Percentiles rank a stretch among this genome's conserved stretches.
phyloP scores from a whole-genome alignment of 345 rosid species.

The Linum lewisii region DNA sequence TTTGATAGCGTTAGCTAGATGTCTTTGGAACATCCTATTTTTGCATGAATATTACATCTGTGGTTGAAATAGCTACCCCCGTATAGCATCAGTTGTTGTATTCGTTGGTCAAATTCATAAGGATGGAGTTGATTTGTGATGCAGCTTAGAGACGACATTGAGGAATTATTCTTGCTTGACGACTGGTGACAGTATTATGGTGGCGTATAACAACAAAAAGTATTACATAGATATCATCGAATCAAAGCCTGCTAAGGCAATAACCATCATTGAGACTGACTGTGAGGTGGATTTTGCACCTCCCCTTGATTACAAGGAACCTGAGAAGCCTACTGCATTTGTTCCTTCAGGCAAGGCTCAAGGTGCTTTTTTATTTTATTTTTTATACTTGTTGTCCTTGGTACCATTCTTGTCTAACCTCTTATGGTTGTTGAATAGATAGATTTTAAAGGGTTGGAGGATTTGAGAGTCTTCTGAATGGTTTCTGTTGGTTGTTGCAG shows the following conservation, averaged over 20 bases:
- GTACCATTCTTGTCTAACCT: too few relatives aligned
- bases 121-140: constrained; percentile 5
- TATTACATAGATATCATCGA: constrained; percentile 93
- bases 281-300: constrained; percentile 99
- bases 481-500: constrained; percentile 30
- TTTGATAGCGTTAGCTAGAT: background rate
- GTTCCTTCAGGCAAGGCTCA: constrained; percentile 46
- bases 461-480: too few relatives aligned
- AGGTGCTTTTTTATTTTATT: constrained; percentile 33
- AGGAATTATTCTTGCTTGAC: constrained; percentile 97
- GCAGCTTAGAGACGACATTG: constrained; percentile 90
- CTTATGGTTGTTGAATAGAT: too few relatives aligned
- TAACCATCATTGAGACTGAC: constrained; percentile 98
- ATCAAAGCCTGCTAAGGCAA: constrained; percentile 90
- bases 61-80: background rate
- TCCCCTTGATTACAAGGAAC: constrained; percentile 96
- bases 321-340: constrained; percentile 52
- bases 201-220: constrained; percentile 92
- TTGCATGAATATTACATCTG: background rate
- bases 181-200: constrained; percentile 97
- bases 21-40: background rate
- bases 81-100: background rate
- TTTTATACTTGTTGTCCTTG: background rate
- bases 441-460: background rate
- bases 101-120: too few relatives aligned